Evolutionary conservation across 768 basidiomycete genomes (phyloP), one percentile per base, ranked within the genome.

Genomic region (Suillus spraguei): DNA sequence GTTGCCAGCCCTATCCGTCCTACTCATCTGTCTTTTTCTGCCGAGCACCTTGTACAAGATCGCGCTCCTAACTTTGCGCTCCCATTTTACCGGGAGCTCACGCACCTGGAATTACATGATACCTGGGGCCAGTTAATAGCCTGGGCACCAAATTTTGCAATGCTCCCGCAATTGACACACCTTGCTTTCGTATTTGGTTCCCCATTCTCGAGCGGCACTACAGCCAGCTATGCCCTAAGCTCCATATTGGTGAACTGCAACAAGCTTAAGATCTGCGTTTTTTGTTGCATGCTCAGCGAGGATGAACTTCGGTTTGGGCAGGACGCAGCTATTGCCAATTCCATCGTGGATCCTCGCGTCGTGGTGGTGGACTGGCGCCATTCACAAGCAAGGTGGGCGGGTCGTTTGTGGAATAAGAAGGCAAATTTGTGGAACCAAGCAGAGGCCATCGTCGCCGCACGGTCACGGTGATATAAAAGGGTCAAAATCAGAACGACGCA

Each of bases 131-230:
- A 50, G 59, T 42, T 42, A 22, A 53, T 60, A 8, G 32, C 22
- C 28, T 54, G 59, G 59, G 59, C 59, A 32, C 59, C 59, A 10
- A 50, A n/a, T 47, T 60, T 60, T 35, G 24, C 59, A 32, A 32
- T 60, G 41, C 42, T 60, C 44, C 22, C 42, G 17, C 24, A 49
- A 10, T 24, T 60, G 28, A 60, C 59, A 13, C 59, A 60, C 59
- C 42, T 60, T 16, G 59, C 59, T 42, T 47, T 60, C 13, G 41
- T 22, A 7, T 60, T 60, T 16, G 46, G 54, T 36, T 55, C 14
- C 20, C 22, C 54, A 22, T 38, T 55, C 22, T 36, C n/a, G 35
- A 38, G 54, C 14, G 54, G 54, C 54, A 24, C 35, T 38, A 22
- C 16, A 16, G 13, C 22, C 4, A 55, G 7, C n/a, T 36, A 36